These are phyloP conservation scores for Rhipidocladum racemiflorum DNA, from an alignment of 176 grass and related monocot genomes.

Conservation along the genomic window DNA sequence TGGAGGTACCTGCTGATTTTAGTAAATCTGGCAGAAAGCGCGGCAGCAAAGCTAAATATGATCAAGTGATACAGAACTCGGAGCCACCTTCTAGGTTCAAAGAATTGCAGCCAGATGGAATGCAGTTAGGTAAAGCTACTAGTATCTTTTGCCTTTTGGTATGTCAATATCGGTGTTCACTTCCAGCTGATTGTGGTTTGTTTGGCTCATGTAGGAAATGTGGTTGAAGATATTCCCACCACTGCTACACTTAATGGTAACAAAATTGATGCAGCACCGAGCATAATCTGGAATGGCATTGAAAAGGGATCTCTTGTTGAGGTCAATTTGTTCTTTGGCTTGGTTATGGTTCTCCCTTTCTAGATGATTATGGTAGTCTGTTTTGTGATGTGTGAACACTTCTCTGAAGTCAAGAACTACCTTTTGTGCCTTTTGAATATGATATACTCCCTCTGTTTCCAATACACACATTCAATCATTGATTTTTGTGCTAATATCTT, in stretches of 20 bases:
- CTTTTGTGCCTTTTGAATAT: not conserved
- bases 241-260: slow-evolving; percentile 27
- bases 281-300: slow-evolving; percentile 59
- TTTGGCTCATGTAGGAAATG: slow-evolving; percentile 48
- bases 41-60: slow-evolving; percentile 38
- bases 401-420: slow-evolving; percentile 1
- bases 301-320: slow-evolving; percentile 78
- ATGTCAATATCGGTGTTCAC: slow-evolving; percentile 10
- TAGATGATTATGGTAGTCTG: not conserved
- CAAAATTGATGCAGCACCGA: slow-evolving; percentile 33
- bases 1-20: slow-evolving; percentile 27
- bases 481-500: not conserved
- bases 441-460: not conserved
- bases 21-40: slow-evolving; percentile 36
- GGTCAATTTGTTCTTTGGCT: slow-evolving; percentile 47
- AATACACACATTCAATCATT: not conserved
- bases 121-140: slow-evolving; percentile 39
- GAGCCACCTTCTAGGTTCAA: slow-evolving; percentile 43
- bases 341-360: not conserved
- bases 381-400: not conserved
- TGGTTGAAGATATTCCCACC: slow-evolving; percentile 33
- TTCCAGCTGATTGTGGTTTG: slow-evolving; percentile 34
- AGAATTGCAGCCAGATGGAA: slow-evolving; percentile 33
- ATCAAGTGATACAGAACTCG: slow-evolving; percentile 15
- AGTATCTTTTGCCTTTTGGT: slow-evolving; percentile 14